These are phyloP conservation scores for Kalanchoe fedtschenkoi DNA, from an alignment of 164 flowering plant species.

Conservation along the genomic window DNA sequence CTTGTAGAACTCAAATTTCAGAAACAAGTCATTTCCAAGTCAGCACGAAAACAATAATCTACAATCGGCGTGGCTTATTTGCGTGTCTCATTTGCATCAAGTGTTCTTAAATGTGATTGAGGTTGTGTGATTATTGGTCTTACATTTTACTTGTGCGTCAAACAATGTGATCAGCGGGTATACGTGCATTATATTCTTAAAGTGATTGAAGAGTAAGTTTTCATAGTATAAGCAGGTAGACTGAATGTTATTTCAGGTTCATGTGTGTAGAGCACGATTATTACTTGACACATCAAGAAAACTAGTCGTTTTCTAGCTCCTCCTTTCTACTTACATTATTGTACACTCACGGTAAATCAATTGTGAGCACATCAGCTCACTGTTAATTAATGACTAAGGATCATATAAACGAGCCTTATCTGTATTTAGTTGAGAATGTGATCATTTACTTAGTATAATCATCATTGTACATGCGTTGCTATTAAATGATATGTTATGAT, in stretches of 20 bases:
- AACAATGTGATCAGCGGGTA: too few relatives aligned
- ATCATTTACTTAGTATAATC: neutral
- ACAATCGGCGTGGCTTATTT: neutral
- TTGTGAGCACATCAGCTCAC: neutral
- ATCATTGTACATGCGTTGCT: neutral
- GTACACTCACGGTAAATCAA: neutral
- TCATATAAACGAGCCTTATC: neutral
- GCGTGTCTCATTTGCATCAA: neutral
- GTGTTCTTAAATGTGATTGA: neutral
- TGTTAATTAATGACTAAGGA: neutral
- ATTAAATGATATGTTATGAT: neutral
- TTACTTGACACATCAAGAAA: neutral
- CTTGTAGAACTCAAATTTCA: slow-evolving; percentile 3
- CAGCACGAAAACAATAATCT: neutral
- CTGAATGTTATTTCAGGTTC: neutral
- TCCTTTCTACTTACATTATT: neutral
- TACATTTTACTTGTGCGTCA: neutral
- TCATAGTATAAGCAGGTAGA: neutral
- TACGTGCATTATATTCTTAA: neutral
- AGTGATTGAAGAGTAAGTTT: neutral
- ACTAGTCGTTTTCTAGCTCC: too few relatives aligned
- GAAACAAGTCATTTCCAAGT: slow-evolving; percentile 4
- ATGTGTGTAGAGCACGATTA: neutral
- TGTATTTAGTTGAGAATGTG: neutral
- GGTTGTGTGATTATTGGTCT: neutral